Conservation (phyloP, 345 rosid genomes). For the Stellera chamaejasme region DNA sequence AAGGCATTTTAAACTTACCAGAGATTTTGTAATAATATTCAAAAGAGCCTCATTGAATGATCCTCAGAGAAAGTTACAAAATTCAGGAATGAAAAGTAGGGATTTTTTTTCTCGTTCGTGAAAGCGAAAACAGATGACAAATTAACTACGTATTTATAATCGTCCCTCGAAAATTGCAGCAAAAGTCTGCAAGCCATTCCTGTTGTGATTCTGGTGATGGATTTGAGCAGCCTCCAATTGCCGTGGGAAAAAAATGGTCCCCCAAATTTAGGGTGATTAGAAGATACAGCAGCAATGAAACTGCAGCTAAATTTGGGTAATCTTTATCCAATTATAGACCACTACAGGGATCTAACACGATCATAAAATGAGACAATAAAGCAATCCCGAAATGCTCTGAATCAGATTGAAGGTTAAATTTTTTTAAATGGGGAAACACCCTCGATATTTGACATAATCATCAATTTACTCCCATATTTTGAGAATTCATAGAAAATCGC, state of each 20-base stretch:
- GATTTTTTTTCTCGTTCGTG: no score
- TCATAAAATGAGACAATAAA: no score
- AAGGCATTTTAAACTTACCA: slow-evolving; percentile 3
- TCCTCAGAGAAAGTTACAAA: neutral
- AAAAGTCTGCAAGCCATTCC: neutral
- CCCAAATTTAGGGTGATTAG: slow-evolving; percentile 42
- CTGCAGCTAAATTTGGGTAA: slow-evolving; percentile 9
- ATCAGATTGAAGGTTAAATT: no score
- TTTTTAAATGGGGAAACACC: no score
- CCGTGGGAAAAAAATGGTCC: slow-evolving; percentile 11
- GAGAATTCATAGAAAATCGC: no score
- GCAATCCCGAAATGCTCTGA: no score
- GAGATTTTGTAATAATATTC: neutral
- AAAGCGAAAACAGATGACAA: neutral
- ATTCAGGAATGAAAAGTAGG: neutral
- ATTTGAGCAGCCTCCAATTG: neutral
- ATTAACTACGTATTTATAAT: neutral
- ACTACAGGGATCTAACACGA: no score
- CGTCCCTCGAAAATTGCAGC: neutral
- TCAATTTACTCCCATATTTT: no score
- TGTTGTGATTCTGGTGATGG: slow-evolving; percentile 3
- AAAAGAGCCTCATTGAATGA: slow-evolving; percentile 13
- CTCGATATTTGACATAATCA: no score
- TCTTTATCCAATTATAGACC: no score
- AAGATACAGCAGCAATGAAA: slow-evolving; percentile 9